Evolutionary conservation across 2,329 filamentous ascomycete species (phyloP).

Genomic region (Epichloe gansuensis): DNA sequence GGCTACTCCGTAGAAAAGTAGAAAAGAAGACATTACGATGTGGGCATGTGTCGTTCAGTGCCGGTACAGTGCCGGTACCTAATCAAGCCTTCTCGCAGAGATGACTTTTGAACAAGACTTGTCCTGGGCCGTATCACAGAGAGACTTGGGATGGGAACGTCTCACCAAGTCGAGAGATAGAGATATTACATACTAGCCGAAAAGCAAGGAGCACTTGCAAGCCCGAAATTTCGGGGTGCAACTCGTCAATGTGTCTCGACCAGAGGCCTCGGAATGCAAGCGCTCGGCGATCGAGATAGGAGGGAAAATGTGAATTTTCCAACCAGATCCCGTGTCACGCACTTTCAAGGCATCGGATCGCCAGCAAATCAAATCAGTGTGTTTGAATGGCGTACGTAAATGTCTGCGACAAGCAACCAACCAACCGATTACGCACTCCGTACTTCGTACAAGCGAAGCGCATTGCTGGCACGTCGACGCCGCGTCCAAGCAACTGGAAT

Average conservation of each 20-base stretch:
- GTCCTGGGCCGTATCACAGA: no score
- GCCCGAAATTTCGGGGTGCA: neutral
- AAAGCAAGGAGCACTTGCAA: neutral
- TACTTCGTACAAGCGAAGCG: neutral
- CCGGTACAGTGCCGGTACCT: no score
- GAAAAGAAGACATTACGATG: no score
- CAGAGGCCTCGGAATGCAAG: neutral
- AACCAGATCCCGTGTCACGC: neutral
- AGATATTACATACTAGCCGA: neutral
- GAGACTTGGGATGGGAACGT: no score
- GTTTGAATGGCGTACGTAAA: neutral
- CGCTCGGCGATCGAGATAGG: neutral
- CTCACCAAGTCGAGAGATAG: no score
- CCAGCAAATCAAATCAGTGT: no score
- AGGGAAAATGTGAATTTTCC: neutral
- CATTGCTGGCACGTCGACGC: neutral
- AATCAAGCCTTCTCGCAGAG: no score
- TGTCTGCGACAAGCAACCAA: neutral
- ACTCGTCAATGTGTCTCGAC: neutral
- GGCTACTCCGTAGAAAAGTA: no score
- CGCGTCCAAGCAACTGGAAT: neutral
- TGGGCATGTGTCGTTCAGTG: no score
- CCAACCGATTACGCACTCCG: no score
- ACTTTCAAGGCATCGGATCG: no score
- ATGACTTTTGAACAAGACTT: no score